These are phyloP conservation scores for Ustilago shanxiensis DNA, from an alignment of 1,284 basidiomycete genomes.

Conservation along the genomic window DNA sequence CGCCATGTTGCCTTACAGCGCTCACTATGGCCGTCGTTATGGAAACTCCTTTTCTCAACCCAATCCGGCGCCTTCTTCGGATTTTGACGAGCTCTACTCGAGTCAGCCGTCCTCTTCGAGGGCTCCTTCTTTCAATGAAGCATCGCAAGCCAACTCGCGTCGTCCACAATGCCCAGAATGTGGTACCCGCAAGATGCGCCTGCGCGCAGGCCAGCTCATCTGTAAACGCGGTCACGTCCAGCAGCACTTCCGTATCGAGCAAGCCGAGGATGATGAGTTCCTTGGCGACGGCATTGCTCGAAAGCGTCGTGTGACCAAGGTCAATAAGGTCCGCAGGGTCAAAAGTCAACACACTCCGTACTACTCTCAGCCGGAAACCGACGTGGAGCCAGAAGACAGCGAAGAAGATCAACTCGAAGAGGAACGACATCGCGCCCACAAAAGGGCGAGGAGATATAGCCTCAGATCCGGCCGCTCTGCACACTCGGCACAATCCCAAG, in stretches of 20 bases:
- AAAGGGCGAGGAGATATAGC: conserved; percentile 19
- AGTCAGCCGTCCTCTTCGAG: conserved; percentile 27
- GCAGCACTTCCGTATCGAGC: conserved; percentile 50
- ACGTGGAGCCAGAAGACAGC: conserved; percentile 43
- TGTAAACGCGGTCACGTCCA: conserved; percentile 58
- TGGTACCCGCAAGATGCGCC: conserved; percentile 49
- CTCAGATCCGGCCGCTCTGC: conserved; percentile 16
- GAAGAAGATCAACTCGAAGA: conserved; percentile 35
- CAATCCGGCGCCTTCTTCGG: conserved; percentile 30
- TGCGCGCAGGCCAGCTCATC: conserved; percentile 49
- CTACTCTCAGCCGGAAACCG: conserved; percentile 43
- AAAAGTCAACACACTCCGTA: conserved; percentile 47
- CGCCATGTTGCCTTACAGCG: conserved; percentile 19
- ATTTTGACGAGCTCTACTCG: conserved; percentile 38
- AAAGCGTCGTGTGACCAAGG: conserved; percentile 22
- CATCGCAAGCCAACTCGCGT: conserved; percentile 18
- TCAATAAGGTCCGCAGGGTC: conserved; percentile 34
- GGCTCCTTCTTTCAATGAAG: conserved; percentile 11
- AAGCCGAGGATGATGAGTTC: conserved; percentile 48
- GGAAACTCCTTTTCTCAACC: conserved; percentile 33
- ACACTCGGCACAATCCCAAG: conserved; percentile 9
- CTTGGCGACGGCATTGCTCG: conserved; percentile 45
- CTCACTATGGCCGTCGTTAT: conserved; percentile 13
- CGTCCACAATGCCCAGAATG: conserved; percentile 50
- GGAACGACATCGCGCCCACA: conserved; percentile 13